Percentiles rank a stretch among this genome's conserved stretches.
These are phyloP conservation scores for Vinca minor DNA, from an alignment of 257 asterid genomes.

Conservation along the genomic window DNA sequence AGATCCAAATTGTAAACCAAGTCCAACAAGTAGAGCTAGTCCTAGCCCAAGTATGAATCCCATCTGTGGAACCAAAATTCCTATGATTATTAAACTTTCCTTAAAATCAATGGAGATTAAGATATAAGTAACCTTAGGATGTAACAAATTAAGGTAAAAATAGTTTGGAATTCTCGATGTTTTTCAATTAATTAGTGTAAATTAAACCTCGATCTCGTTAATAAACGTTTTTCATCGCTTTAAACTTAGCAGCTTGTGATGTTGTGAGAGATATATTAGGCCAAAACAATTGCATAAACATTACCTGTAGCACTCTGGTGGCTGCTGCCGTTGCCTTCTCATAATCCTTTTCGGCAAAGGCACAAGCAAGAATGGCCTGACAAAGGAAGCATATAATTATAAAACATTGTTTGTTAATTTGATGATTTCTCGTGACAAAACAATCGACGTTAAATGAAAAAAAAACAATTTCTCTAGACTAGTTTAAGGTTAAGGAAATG, in stretches of 20 bases:
- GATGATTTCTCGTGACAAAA: no score
- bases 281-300: neutral
- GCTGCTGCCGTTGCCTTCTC: slow-evolving; percentile 72
- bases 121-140: neutral
- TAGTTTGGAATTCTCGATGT: neutral
- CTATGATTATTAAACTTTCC: no score
- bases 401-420: neutral
- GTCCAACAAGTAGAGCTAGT: slow-evolving; percentile 58
- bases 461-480: no score
- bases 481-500: no score
- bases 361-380: slow-evolving; percentile 95
- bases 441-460: no score
- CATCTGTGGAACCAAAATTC: slow-evolving; percentile 43
- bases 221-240: no score
- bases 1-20: slow-evolving; percentile 71
- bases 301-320: slow-evolving; percentile 75
- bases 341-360: slow-evolving; percentile 91
- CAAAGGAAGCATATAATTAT: neutral
- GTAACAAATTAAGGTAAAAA: neutral
- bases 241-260: neutral
- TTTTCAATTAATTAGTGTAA: neutral
- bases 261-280: neutral
- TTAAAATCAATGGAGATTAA: neutral
- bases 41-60: slow-evolving; percentile 77
- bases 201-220: no score